A percentile compares a stretch with the other conserved stretches of the same genome.
These are phyloP conservation scores for Talaromyces rugulosus DNA, from an alignment of 2,329 filamentous ascomycete genomes.

Conservation along the genomic window DNA sequence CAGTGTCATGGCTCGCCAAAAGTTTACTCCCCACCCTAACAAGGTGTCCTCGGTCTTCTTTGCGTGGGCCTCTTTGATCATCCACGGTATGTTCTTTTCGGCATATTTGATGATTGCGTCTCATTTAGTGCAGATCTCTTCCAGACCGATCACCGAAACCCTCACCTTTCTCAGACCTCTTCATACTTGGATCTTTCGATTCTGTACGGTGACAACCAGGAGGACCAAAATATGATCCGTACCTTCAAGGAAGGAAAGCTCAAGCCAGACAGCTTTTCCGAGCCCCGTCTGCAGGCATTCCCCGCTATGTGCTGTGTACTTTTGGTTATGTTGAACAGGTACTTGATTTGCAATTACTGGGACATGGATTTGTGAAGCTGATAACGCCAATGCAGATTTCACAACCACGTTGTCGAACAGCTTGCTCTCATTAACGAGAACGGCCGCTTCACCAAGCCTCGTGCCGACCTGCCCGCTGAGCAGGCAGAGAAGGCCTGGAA, in stretches of 20 bases:
- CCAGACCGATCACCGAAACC: slow-evolving; percentile 61
- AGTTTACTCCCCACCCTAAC: slow-evolving; percentile 57
- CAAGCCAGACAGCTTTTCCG: slow-evolving; percentile 69
- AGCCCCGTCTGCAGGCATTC: slow-evolving; percentile 65
- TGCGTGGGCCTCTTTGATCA: slow-evolving; percentile 70
- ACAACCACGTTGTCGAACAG: slow-evolving; percentile 79
- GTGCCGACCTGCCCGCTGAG: slow-evolving; percentile 47
- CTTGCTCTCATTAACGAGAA: slow-evolving; percentile 77
- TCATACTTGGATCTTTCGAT: slow-evolving; percentile 69
- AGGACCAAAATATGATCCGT: slow-evolving; percentile 48
- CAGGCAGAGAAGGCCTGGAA: slow-evolving; percentile 51
- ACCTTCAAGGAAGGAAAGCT: slow-evolving; percentile 68
- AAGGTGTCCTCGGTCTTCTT: slow-evolving; percentile 68
- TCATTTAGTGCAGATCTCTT: slow-evolving; percentile 53
- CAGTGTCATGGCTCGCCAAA: slow-evolving; percentile 38
- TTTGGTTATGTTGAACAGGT: slow-evolving; percentile 64
- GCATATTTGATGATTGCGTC: not conserved
- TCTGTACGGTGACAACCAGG: slow-evolving; percentile 60
- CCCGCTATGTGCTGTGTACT: slow-evolving; percentile 69
- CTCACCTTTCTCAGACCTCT: slow-evolving; percentile 61
- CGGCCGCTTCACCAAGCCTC: slow-evolving; percentile 68
- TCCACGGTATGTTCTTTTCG: slow-evolving; percentile 53
- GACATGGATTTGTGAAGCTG: not conserved
- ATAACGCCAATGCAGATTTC: slow-evolving; percentile 50
- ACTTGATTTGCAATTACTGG: not conserved